These are phyloP conservation scores for Polygonum maritimum DNA, from an alignment of 148 eudicot genomes.

Conservation along the genomic window DNA sequence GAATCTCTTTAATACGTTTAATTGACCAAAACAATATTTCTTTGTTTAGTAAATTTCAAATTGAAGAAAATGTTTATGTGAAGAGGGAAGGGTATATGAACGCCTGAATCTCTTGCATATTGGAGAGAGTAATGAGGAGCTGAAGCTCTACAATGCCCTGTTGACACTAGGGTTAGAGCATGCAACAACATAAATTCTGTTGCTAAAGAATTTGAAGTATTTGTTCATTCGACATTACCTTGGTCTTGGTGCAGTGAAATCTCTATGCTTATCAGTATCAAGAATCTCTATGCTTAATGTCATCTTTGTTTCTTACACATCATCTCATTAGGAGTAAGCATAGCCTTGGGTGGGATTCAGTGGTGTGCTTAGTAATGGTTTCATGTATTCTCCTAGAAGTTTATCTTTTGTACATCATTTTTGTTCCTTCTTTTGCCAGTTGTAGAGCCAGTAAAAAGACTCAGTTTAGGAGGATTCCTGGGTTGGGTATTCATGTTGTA, in stretches of 20 bases:
- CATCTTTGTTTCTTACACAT: background rate
- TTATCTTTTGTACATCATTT: background rate
- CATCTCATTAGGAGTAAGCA: background rate
- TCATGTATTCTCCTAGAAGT: background rate
- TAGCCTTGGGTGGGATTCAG: background rate
- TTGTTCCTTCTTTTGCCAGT: background rate
- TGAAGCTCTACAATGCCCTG: background rate
- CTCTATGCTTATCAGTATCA: background rate
- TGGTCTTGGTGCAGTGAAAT: background rate
- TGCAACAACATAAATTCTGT: background rate
- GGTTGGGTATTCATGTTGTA: background rate
- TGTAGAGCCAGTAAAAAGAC: background rate
- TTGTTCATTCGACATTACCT: background rate
- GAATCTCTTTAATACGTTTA: background rate
- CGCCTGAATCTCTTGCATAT: background rate
- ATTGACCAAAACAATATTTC: background rate
- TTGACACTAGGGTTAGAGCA: background rate
- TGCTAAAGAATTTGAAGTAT: too few species aligned
- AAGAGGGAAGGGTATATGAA: background rate
- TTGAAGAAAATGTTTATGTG: background rate
- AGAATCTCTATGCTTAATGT: background rate
- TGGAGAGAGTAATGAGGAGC: background rate
- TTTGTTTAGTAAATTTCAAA: background rate
- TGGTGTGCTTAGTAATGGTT: background rate
- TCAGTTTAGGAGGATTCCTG: background rate